Evolutionary conservation across 495 filamentous ascomycete genomes (phyloP).

Genomic region (Podospora anserina): DNA sequence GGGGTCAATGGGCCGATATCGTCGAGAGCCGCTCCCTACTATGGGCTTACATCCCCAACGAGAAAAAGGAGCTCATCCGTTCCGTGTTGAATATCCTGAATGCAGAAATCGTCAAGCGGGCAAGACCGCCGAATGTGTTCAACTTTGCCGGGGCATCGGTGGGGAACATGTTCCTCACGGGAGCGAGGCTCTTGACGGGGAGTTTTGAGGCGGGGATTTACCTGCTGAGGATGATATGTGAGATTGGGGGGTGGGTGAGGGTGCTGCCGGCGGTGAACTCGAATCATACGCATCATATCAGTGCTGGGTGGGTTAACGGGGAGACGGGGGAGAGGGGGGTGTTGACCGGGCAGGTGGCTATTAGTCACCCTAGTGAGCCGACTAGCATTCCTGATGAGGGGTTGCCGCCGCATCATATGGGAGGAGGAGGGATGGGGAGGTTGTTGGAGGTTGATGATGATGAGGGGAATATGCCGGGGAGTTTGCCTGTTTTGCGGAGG

Average conservation of each 20-base stretch:
- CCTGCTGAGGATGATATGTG: conserved; percentile 75
- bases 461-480: conserved; percentile 86
- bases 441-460: conserved; percentile 52
- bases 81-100: conserved; percentile 85
- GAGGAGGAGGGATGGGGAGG: conserved; percentile 10
- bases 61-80: conserved; percentile 88
- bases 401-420: background rate
- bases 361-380: conserved; percentile 71
- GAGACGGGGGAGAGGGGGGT: conserved; percentile 58
- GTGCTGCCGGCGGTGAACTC: conserved; percentile 90
- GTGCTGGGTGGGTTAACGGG: conserved; percentile 50
- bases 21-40: conserved; percentile 74
- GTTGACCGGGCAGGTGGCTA: conserved; percentile 91
- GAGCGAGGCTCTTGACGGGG: conserved; percentile 74
- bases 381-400: conserved; percentile 47
- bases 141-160: conserved; percentile 85
- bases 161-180: conserved; percentile 92
- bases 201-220: conserved; percentile 81
- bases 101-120: conserved; percentile 84
- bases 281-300: conserved; percentile 93
- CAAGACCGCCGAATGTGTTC: conserved; percentile 72
- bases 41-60: conserved; percentile 72
- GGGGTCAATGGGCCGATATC: conserved; percentile 81
- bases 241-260: conserved; percentile 66
- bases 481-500: conserved; percentile 71